Percentiles rank a stretch among this genome's conserved stretches.
phyloP scores from a whole-genome alignment of 2,329 filamentous ascomycete genomes.

The Monosporascus sp. region DNA sequence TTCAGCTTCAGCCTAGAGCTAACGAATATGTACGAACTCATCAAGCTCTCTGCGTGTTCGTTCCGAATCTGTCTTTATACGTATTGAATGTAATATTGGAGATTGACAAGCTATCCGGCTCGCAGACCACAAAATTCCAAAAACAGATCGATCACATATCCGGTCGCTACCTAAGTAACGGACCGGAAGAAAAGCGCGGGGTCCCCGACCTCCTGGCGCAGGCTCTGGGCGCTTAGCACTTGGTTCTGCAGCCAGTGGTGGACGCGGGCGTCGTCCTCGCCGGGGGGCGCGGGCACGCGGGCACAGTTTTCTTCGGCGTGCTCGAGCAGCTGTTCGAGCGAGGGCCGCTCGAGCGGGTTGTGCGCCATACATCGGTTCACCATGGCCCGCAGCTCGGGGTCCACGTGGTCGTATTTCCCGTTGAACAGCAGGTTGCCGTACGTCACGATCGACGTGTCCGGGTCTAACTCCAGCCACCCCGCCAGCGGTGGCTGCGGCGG shows the following conservation, averaged over 20 bases:
- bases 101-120: too few species aligned
- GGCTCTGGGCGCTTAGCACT: neutral
- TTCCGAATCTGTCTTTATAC: too few species aligned
- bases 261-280: neutral
- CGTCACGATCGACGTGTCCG: neutral
- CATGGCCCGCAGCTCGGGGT: neutral
- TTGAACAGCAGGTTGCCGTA: neutral
- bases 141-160: too few species aligned
- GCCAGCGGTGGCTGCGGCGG: neutral
- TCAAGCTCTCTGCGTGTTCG: too few species aligned
- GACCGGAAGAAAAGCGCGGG: neutral
- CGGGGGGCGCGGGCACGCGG: neutral
- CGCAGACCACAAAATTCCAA: too few species aligned
- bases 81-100: too few species aligned
- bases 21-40: too few species aligned
- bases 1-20: too few species aligned
- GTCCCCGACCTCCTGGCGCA: neutral
- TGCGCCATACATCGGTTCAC: neutral
- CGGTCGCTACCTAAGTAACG: too few species aligned
- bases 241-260: neutral
- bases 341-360: neutral
- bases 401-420: neutral
- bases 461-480: neutral
- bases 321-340: too few species aligned
- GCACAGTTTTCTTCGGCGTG: neutral